Evolutionary conservation across 345 rosid genomes (phyloP).

Genomic region (Brassica rapa): DNA sequence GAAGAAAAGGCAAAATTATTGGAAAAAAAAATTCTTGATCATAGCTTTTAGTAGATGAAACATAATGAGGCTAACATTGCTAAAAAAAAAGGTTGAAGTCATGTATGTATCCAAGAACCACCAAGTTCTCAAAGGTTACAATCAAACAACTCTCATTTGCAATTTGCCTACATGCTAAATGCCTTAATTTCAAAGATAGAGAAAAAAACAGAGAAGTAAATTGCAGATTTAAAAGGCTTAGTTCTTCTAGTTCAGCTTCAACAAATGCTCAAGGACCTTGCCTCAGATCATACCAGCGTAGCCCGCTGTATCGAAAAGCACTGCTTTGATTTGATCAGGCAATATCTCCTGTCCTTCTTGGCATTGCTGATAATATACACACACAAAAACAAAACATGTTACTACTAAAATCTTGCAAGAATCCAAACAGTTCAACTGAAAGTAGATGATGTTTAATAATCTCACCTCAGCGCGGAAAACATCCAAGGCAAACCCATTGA

Average conservation of each 20-base stretch:
- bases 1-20: not conserved
- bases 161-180: not conserved
- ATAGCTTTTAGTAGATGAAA: slow-evolving; percentile 2
- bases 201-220: not conserved
- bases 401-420: not conserved
- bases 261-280: slow-evolving; percentile 13
- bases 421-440: not conserved
- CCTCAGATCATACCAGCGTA: slow-evolving; percentile 49
- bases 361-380: slow-evolving; percentile 63
- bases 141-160: slow-evolving; percentile 2
- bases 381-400: not conserved
- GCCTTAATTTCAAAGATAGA: not conserved
- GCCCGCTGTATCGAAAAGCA: slow-evolving; percentile 81
- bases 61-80: slow-evolving; percentile 20
- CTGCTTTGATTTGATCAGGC: slow-evolving; percentile 90
- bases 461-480: slow-evolving; percentile 92
- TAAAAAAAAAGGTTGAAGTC: slow-evolving; percentile 10
- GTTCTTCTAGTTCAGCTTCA: slow-evolving; percentile 25
- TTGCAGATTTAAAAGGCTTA: slow-evolving; percentile 11
- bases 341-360: slow-evolving; percentile 76
- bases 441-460: not conserved
- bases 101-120: slow-evolving; percentile 24
- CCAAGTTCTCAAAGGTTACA: slow-evolving; percentile 6
- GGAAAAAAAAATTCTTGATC: not conserved
- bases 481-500: slow-evolving; percentile 92